Conservation (phyloP, 345 rosid genomes). For the Camelina hispida region DNA sequence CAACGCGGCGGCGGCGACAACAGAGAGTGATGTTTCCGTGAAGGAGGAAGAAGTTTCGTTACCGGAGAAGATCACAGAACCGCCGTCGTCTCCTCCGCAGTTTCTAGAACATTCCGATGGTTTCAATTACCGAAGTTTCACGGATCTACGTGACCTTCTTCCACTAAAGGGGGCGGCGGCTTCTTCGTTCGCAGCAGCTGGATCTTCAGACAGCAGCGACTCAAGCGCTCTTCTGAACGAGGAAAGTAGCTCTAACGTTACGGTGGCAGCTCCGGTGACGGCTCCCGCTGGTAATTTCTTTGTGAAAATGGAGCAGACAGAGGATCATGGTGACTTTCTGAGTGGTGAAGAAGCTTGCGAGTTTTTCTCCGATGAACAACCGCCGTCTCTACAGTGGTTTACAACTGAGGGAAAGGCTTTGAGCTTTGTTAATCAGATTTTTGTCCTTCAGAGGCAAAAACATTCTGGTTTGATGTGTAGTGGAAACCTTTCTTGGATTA, state of each 20-base stretch:
- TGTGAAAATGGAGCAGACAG: conserved; percentile 87
- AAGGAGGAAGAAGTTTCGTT: conserved; percentile 62
- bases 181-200: conserved; percentile 55
- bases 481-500: conserved; percentile 7
- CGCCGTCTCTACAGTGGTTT: conserved; percentile 83
- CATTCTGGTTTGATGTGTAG: conserved; percentile 46
- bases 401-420: too few species aligned
- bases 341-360: conserved; percentile 78
- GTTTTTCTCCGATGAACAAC: conserved; percentile 85
- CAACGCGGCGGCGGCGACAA: conserved; percentile 43
- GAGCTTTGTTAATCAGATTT: too few species aligned
- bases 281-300: conserved; percentile 46
- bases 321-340: conserved; percentile 78
- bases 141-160: conserved; percentile 53
- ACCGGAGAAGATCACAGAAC: conserved; percentile 47
- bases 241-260: conserved; percentile 67
- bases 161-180: conserved; percentile 38
- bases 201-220: conserved; percentile 84
- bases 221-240: conserved; percentile 86
- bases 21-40: conserved; percentile 65
- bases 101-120: conserved; percentile 44
- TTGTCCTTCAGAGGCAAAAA: conserved; percentile 87
- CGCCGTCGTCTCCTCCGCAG: conserved; percentile 41
- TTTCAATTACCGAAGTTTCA: conserved; percentile 55
- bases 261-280: conserved; percentile 50